Percentiles rank a stretch among this genome's conserved stretches.
Evolutionary conservation across 805 yeast species (phyloP).

Genomic region (Suhomyces vadensis): DNA sequence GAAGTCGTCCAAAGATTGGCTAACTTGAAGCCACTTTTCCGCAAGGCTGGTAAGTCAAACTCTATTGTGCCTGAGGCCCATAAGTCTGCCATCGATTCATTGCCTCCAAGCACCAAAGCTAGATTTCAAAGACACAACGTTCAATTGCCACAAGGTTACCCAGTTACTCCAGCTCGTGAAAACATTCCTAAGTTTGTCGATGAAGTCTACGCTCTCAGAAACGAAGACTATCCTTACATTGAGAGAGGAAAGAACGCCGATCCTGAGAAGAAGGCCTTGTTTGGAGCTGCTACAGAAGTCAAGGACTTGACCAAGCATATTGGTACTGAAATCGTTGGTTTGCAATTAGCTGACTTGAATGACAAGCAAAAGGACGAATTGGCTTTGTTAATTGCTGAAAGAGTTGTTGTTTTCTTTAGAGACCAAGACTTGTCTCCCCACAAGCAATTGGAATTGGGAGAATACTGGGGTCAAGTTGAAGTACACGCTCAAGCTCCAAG

Average conservation of each 20-base stretch:
- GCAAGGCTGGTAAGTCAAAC: not conserved
- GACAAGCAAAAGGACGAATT: slow-evolving; percentile 32
- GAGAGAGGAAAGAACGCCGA: slow-evolving; percentile 31
- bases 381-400: slow-evolving; percentile 32
- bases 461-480: slow-evolving; percentile 33
- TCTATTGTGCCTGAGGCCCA: not conserved
- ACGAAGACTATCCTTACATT: slow-evolving; percentile 24
- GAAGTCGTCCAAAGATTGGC: slow-evolving; percentile 16
- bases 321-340: slow-evolving; percentile 33
- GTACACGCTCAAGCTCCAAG: slow-evolving; percentile 22
- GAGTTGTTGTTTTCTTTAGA: slow-evolving; percentile 32
- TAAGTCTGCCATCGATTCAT: slow-evolving; percentile 8
- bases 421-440: slow-evolving; percentile 34
- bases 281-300: slow-evolving; percentile 34
- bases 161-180: slow-evolving; percentile 23
- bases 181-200: slow-evolving; percentile 27
- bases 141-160: slow-evolving; percentile 30
- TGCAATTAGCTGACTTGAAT: slow-evolving; percentile 29
- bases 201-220: slow-evolving; percentile 25
- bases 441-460: slow-evolving; percentile 32
- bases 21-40: slow-evolving; percentile 8
- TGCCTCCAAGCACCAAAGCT: slow-evolving; percentile 25
- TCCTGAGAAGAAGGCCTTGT: slow-evolving; percentile 31
- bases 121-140: slow-evolving; percentile 26
- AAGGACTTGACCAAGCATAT: slow-evolving; percentile 30